A percentile compares a stretch with the other conserved stretches of the same genome.
Evolutionary conservation across 495 filamentous ascomycete species (phyloP).

Genomic region (Annulohypoxylon maeteangense): DNA sequence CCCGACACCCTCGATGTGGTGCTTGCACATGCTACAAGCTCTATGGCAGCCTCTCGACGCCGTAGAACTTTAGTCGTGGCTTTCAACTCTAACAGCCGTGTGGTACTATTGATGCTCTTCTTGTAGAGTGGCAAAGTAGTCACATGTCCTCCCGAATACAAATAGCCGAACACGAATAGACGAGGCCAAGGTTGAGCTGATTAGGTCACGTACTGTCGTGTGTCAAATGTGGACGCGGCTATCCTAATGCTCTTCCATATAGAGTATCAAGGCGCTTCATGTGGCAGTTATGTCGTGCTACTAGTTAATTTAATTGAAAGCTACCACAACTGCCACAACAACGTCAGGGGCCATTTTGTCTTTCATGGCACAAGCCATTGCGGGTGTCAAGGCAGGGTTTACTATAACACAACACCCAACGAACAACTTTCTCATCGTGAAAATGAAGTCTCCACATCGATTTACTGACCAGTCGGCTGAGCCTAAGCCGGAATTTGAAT

Average conservation of each 20-base stretch:
- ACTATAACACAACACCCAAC: not conserved
- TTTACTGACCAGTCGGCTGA: not conserved
- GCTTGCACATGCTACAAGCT: conserved; percentile 3
- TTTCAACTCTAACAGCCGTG: not conserved
- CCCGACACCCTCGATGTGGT: conserved; percentile 7
- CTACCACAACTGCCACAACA: not conserved
- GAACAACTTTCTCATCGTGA: not conserved
- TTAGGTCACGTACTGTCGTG: not conserved
- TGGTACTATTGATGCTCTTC: not conserved
- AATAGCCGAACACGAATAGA: conserved; percentile 6
- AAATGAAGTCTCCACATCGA: not conserved
- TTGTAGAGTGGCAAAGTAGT: conserved; percentile 2
- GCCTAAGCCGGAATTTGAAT: not conserved
- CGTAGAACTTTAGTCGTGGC: not conserved
- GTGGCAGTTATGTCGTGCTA: not conserved
- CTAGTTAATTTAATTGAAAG: not conserved
- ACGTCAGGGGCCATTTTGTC: not conserved
- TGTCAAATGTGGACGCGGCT: not conserved
- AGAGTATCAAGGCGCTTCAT: not conserved
- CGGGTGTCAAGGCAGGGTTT: not conserved
- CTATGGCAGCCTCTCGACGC: not conserved
- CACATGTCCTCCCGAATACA: conserved; percentile 2
- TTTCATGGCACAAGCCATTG: conserved; percentile 4
- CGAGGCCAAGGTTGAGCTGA: not conserved
- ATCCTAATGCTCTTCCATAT: not conserved